Evolutionary conservation across 345 rosid species (phyloP).

Genomic region (Gossypium ekmanianum): DNA sequence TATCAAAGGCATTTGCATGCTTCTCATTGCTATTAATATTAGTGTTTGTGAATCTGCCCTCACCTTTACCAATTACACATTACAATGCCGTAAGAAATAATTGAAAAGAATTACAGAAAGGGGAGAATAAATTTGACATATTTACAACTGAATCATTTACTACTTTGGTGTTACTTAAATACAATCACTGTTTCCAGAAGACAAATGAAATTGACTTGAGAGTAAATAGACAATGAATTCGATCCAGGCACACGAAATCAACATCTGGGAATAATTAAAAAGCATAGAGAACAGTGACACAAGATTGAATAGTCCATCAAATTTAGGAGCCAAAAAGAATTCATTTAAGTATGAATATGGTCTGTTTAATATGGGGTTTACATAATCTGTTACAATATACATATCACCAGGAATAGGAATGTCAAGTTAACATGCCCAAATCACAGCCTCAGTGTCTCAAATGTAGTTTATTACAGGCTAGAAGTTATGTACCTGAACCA

Average conservation of each 20-base stretch:
- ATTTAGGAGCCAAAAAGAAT: neutral
- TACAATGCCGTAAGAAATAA: slow-evolving; percentile 9
- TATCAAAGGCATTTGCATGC: slow-evolving; percentile 10
- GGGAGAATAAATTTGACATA: neutral
- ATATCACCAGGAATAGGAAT: neutral
- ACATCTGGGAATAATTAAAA: neutral
- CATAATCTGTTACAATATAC: neutral
- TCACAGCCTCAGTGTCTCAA: neutral
- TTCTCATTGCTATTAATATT: slow-evolving; percentile 23
- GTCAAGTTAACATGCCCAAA: neutral
- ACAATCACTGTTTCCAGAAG: neutral
- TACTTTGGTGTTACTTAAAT: neutral
- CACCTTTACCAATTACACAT: slow-evolving; percentile 23
- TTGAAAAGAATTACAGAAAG: neutral
- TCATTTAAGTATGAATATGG: neutral
- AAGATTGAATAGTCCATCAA: neutral
- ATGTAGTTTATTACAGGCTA: neutral
- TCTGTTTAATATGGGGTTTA: neutral
- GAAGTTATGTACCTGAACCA: slow-evolving; percentile 30
- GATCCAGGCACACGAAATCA: neutral
- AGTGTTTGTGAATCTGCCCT: slow-evolving; percentile 10
- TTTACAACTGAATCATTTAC: neutral
- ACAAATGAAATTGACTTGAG: neutral
- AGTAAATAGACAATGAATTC: neutral
- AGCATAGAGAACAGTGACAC: neutral